phyloP scores from a whole-genome alignment of 2,329 filamentous ascomycete species.

The Monosporascus cannonballus region DNA sequence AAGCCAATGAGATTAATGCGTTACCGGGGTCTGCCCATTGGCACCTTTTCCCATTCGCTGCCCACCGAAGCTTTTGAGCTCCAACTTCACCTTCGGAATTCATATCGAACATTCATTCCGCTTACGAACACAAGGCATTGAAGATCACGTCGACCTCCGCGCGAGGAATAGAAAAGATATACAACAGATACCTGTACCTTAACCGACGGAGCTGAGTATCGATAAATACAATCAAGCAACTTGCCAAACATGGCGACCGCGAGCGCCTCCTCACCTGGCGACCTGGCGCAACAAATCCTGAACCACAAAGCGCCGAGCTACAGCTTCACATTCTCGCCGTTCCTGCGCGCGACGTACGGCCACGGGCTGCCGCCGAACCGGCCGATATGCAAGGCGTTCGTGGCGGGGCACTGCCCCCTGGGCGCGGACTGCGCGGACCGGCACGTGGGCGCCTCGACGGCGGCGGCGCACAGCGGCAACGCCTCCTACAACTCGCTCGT shows the following conservation, averaged over 20 bases:
- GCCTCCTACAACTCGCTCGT: slow-evolving; percentile 73
- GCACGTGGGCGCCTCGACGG: slow-evolving; percentile 48
- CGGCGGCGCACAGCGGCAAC: slow-evolving; percentile 28
- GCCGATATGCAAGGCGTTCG: slow-evolving; percentile 80
- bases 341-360: slow-evolving; percentile 75
- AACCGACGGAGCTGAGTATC: neutral
- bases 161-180: neutral
- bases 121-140: neutral
- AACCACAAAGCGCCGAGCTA: slow-evolving; percentile 51
- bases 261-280: slow-evolving; percentile 14
- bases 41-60: neutral
- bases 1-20: neutral
- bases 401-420: slow-evolving; percentile 79
- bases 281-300: slow-evolving; percentile 44
- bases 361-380: slow-evolving; percentile 75
- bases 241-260: slow-evolving; percentile 17
- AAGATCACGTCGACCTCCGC: neutral
- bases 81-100: neutral
- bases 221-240: slow-evolving; percentile 11
- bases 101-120: neutral
- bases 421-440: slow-evolving; percentile 81
- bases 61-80: neutral
- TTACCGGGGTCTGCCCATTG: neutral
- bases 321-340: slow-evolving; percentile 79
- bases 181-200: neutral